phyloP scores from a whole-genome alignment of 768 basidiomycete genomes.

The Saitozyma podzolica region DNA sequence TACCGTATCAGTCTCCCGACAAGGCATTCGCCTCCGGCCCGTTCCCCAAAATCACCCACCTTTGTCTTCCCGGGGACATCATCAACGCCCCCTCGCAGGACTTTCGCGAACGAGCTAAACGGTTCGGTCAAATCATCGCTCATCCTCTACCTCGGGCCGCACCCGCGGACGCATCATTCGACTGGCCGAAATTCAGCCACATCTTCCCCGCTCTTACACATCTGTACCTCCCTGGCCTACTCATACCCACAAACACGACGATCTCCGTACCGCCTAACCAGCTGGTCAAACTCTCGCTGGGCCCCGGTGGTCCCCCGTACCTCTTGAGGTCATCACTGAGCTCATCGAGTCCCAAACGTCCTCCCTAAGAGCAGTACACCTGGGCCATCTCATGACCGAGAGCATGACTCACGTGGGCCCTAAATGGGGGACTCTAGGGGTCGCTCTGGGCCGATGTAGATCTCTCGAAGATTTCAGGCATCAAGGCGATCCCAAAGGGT shows the following conservation, averaged over 20 bases:
- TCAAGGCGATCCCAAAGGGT: conserved; percentile 11
- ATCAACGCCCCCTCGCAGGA: conserved; percentile 18
- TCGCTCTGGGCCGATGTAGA: conserved; percentile 8
- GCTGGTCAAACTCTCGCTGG: conserved; percentile 23
- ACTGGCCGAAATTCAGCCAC: conserved; percentile 19
- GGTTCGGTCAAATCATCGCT: conserved; percentile 9
- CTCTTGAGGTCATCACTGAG: conserved; percentile 14
- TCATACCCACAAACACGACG: conserved; percentile 18
- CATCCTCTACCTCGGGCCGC: conserved; percentile 23
- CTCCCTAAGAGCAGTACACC: conserved; percentile 13
- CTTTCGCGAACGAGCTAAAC: conserved; percentile 6
- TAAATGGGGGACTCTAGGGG: conserved; percentile 5
- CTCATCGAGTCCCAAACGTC: conserved; percentile 19
- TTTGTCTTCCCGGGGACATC: conserved; percentile 38
- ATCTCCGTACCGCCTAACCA: conserved; percentile 14
- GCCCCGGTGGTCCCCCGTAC: conserved; percentile 31
- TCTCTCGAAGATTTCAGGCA: conserved; percentile 22
- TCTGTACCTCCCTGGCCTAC: conserved; percentile 25
- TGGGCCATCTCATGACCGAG: conserved; percentile 20
- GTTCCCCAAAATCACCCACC: conserved; percentile 32
- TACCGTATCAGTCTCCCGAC: conserved; percentile 12
- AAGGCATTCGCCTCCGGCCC: conserved; percentile 17
- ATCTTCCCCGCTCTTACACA: conserved; percentile 35
- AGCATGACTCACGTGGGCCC: neutral
- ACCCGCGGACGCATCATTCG: conserved; percentile 9